These are phyloP conservation scores for Atkinsonella hypoxylon DNA, from an alignment of 2,329 filamentous ascomycete species.

Conservation along the genomic window DNA sequence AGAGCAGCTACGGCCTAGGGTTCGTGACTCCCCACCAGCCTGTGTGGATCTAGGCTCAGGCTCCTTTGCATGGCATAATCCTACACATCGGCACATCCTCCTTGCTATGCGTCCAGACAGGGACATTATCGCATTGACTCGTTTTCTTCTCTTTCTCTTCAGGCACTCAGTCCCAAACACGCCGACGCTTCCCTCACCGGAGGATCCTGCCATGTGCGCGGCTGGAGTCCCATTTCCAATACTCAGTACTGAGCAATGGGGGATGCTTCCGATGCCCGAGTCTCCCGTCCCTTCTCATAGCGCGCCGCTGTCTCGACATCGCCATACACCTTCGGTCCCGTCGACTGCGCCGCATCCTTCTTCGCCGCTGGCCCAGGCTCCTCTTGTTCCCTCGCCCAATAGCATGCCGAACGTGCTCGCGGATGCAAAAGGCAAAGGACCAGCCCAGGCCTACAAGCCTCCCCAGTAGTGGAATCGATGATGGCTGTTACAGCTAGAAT, in stretches of 20 bases:
- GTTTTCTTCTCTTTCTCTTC: conserved; percentile 23
- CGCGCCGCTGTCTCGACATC: conserved; percentile 23
- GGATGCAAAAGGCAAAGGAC: conserved; percentile 21
- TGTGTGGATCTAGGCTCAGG: conserved; percentile 46
- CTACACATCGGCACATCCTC: conserved; percentile 23
- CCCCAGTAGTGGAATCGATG: not conserved
- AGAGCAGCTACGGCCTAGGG: conserved; percentile 33
- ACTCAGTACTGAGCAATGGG: conserved; percentile 28
- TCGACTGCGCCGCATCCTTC: conserved; percentile 20
- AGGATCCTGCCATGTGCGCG: conserved; percentile 26
- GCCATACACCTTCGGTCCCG: conserved; percentile 24
- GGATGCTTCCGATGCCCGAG: conserved; percentile 33
- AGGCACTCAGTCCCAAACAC: conserved; percentile 38
- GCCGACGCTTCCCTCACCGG: conserved; percentile 31
- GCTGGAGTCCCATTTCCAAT: conserved; percentile 33
- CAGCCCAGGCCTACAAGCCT: not conserved
- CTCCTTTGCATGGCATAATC: conserved; percentile 19
- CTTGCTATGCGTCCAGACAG: conserved; percentile 18
- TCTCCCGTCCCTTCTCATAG: conserved; percentile 27
- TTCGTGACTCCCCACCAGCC: conserved; percentile 52
- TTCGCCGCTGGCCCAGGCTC: conserved; percentile 22
- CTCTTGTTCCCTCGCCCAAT: conserved; percentile 14
- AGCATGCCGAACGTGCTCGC: not conserved
- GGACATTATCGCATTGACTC: conserved; percentile 42
- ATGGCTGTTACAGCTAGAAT: conserved; percentile 11